A percentile compares a stretch with the other conserved stretches of the same genome.
Conservation (phyloP, 352 stramenopile species). For the Saprolegnia parasitica region DNA sequence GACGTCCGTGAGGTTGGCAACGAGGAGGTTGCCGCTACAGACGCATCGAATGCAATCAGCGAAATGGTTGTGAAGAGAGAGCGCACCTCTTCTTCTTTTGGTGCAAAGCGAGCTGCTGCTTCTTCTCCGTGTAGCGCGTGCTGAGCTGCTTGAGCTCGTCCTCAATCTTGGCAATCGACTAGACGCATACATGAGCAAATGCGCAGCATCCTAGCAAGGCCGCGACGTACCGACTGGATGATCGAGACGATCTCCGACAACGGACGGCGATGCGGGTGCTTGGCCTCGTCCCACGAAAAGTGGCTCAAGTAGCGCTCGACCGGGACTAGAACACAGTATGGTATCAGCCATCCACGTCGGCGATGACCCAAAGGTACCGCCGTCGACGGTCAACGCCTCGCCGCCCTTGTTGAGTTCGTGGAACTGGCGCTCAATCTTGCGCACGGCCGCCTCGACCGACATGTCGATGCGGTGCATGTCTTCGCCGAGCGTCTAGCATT, state of each 20-base stretch:
- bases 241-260: slow-evolving; percentile 94
- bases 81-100: slow-evolving; percentile 89
- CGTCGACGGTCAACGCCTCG: slow-evolving; percentile 79
- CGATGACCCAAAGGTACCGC: slow-evolving; percentile 37
- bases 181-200: slow-evolving; percentile 9
- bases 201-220: background rate
- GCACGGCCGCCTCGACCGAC: slow-evolving; percentile 92
- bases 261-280: slow-evolving; percentile 94
- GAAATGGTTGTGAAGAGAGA: background rate
- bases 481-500: slow-evolving; percentile 74
- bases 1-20: slow-evolving; percentile 93
- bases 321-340: slow-evolving; percentile 50
- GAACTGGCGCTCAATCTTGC: slow-evolving; percentile 97
- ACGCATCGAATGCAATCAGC: background rate
- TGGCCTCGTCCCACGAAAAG: slow-evolving; percentile 98
- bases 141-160: slow-evolving; percentile 96
- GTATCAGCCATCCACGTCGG: background rate
- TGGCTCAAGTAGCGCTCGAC: slow-evolving; percentile 94
- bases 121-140: slow-evolving; percentile 92
- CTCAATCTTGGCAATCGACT: slow-evolving; percentile 93
- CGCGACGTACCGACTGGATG: slow-evolving; percentile 81
- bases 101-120: slow-evolving; percentile 80
- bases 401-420: slow-evolving; percentile 89
- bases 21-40: slow-evolving; percentile 88
- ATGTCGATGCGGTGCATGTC: slow-evolving; percentile 95